Evolutionary conservation across 2,329 filamentous ascomycete genomes (phyloP).

Genomic region (Colletotrichum tropicale): DNA sequence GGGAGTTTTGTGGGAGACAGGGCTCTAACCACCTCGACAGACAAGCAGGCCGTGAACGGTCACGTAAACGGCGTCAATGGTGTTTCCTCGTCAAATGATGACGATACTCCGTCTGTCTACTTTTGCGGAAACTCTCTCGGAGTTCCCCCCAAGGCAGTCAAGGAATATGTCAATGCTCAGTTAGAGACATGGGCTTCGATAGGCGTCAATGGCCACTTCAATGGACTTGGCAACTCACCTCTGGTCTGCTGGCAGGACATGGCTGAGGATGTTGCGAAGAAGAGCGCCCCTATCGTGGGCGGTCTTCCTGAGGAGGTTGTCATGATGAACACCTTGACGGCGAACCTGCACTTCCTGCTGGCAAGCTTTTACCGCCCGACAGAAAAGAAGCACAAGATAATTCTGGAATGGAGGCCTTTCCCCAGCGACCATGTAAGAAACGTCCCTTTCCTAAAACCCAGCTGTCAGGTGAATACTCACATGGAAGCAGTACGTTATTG

Average conservation of each 20-base stretch:
- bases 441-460: background rate
- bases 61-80: conserved; percentile 23
- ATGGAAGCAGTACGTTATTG: conserved; percentile 71
- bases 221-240: conserved; percentile 67
- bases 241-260: conserved; percentile 79
- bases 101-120: conserved; percentile 64
- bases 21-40: background rate
- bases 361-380: conserved; percentile 82
- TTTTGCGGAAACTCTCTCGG: conserved; percentile 83
- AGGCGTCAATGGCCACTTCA: conserved; percentile 85
- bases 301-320: conserved; percentile 76
- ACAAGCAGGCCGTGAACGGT: conserved; percentile 25
- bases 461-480: background rate
- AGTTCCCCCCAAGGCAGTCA: conserved; percentile 71
- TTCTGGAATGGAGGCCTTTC: conserved; percentile 89
- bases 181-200: conserved; percentile 84
- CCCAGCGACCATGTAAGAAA: conserved; percentile 76
- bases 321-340: conserved; percentile 86
- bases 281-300: conserved; percentile 77
- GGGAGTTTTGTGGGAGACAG: background rate
- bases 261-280: conserved; percentile 73
- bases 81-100: conserved; percentile 24
- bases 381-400: conserved; percentile 72
- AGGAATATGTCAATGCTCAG: conserved; percentile 71
- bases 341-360: conserved; percentile 82